phyloP scores from a whole-genome alignment of 495 filamentous ascomycete species.

The Penicillium maclennaniae region DNA sequence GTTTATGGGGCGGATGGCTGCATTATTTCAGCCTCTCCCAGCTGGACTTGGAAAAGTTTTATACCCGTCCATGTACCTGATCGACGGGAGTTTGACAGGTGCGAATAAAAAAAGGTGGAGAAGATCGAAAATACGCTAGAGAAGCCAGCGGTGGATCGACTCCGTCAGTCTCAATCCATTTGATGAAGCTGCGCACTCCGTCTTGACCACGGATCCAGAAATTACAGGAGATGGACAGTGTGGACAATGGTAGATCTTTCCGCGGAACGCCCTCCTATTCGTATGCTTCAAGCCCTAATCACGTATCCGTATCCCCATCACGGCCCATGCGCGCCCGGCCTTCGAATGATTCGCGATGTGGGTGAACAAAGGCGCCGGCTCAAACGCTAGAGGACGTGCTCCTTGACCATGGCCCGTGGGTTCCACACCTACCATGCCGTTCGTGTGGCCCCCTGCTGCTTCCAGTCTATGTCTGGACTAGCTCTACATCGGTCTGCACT shows the following conservation, averaged over 20 bases:
- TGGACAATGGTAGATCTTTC: not conserved
- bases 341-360: conserved; percentile 16
- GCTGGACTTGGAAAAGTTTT: not conserved
- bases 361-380: conserved; percentile 20
- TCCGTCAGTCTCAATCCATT: conserved; percentile 6
- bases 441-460: conserved; percentile 5
- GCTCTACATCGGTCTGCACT: conserved; percentile 3
- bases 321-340: conserved; percentile 11
- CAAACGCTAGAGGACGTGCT: conserved; percentile 7
- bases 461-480: conserved; percentile 3
- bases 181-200: not conserved
- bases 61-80: conserved; percentile 16
- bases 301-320: not conserved
- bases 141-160: conserved; percentile 3
- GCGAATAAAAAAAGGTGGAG: conserved; percentile 9
- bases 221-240: too few relatives aligned
- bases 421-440: not conserved
- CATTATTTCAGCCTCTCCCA: not conserved
- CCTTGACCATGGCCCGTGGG: conserved; percentile 12
- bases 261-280: not conserved
- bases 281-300: not conserved
- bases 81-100: conserved; percentile 24
- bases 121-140: conserved; percentile 7
- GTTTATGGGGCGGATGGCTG: not conserved
- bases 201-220: not conserved